These are phyloP conservation scores for Apiotrichum montevideense DNA, from an alignment of 1,284 basidiomycete species.

Conservation along the genomic window DNA sequence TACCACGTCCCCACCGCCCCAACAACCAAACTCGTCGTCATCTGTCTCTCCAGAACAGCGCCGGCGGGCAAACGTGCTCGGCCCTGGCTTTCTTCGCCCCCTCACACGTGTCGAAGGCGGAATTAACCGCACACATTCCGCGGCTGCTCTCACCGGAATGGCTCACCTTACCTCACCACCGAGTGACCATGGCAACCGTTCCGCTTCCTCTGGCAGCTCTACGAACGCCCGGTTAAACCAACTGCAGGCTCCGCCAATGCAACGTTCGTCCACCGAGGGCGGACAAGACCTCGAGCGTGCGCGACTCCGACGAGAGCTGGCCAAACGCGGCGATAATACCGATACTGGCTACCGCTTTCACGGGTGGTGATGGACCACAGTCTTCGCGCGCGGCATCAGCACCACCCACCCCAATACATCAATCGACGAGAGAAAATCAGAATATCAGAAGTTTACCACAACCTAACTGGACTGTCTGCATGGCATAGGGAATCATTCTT, in stretches of 20 bases:
- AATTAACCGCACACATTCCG: conserved; percentile 22
- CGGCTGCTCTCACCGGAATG: conserved; percentile 17
- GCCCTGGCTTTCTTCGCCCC: conserved; percentile 33
- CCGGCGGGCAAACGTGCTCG: conserved; percentile 25
- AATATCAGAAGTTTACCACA: neutral
- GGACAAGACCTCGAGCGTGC: conserved; percentile 14
- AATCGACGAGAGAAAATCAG: neutral
- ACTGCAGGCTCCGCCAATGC: conserved; percentile 31
- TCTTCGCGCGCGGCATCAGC: neutral
- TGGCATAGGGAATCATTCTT: neutral
- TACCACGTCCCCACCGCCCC: neutral
- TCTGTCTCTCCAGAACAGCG: conserved; percentile 17
- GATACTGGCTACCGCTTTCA: conserved; percentile 40
- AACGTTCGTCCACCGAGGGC: conserved; percentile 31
- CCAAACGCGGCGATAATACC: conserved; percentile 21
- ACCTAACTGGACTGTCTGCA: neutral
- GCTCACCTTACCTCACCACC: neutral
- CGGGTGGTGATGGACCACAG: conserved; percentile 30
- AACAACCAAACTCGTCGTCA: neutral
- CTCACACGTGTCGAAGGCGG: conserved; percentile 28
- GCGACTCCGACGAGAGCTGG: conserved; percentile 22
- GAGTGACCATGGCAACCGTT: neutral
- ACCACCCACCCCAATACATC: neutral
- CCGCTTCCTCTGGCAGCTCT: neutral
- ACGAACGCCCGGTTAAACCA: neutral